Conservation (phyloP, 768 basidiomycete genomes). For the Daedaleopsis nitida region DNA sequence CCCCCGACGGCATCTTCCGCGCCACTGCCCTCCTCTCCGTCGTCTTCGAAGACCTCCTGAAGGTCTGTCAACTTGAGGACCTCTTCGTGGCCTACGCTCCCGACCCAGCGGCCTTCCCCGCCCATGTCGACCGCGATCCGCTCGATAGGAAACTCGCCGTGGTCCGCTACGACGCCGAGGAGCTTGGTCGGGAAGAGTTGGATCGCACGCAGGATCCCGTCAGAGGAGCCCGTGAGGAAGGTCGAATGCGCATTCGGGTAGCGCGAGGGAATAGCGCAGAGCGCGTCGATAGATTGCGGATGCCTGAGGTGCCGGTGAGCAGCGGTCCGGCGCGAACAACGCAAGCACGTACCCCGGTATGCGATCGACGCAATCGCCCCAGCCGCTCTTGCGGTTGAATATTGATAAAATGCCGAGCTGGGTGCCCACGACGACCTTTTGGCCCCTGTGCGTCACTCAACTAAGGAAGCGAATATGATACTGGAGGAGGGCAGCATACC, state of each 20-base stretch:
- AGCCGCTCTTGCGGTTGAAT: constrained; percentile 86
- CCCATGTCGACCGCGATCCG: constrained; percentile 68
- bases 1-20: constrained; percentile 30
- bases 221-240: constrained; percentile 88
- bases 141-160: constrained; percentile 92
- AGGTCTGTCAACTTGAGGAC: constrained; percentile 83
- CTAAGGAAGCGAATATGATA: not conserved
- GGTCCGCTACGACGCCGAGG: constrained; percentile 87
- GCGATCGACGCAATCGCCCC: constrained; percentile 91
- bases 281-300: constrained; percentile 87
- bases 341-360: constrained; percentile 68
- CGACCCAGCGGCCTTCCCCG: constrained; percentile 80
- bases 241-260: constrained; percentile 63
- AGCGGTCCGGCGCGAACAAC: not conserved
- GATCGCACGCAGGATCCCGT: constrained; percentile 82
- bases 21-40: constrained; percentile 41
- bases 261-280: constrained; percentile 69
- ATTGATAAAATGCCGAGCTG: constrained; percentile 88
- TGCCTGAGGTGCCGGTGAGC: constrained; percentile 53
- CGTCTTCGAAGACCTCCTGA: constrained; percentile 69
- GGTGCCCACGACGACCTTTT: constrained; percentile 87
- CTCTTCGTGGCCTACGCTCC: constrained; percentile 91
- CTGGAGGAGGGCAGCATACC: constrained; percentile 44
- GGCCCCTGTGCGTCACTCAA: constrained; percentile 43
- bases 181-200: constrained; percentile 88